Evolutionary conservation across 371 early-diverging fungal genomes (phyloP), one percentile per base, ranked within the genome.

Genomic region (Actinomortierella ambigua): DNA sequence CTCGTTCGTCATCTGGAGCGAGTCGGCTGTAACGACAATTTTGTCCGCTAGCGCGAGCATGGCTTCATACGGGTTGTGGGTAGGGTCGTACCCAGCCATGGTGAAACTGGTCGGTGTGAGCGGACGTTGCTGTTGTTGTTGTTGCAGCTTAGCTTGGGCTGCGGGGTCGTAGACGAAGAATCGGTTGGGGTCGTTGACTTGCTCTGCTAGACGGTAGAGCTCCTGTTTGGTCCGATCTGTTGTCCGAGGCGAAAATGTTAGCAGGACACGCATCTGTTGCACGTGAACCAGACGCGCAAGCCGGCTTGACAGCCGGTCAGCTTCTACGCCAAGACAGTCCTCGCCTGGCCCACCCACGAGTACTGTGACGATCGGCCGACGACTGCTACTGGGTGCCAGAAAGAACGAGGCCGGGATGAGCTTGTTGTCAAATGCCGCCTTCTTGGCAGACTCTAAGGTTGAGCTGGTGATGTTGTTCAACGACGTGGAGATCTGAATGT

Each of bases 1-100:
- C 20, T 73, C 73, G 53, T 66, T 73, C 3, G 73, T 66, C 73
- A 73, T 73, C 4, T 63, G 57, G 22, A 73, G n/a, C 1, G 73
- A 73, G 24, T 73, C 73, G 4, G 73, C 73, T 15, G 67, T 63
- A 22, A 73, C 73, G 9, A 73, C 73, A 53, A 73, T 60, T 44
- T 60, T 66, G 54, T 73, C 73, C n/a, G 73, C 73, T 39, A 73
- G 22, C 0, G 63, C 67, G 13, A 73, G 48, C 63, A 73, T 73
- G 14, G 63, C 73, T 50, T 66, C 67, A 28, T 73, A 73, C 2
- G 34, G 34, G 34, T 34, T 34, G 4, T 34, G 34, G 11, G 4
- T 11, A 11, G 34, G 34, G 34, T 34, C 34, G 34, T 34, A 34
- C 7, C 34, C 34, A 34, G 34, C 7, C 34, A 34, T 6, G 4